Evolutionary conservation across 1,284 basidiomycete species (phyloP), one percentile per base, ranked within the genome.

Genomic region (Mycena citricolor): DNA sequence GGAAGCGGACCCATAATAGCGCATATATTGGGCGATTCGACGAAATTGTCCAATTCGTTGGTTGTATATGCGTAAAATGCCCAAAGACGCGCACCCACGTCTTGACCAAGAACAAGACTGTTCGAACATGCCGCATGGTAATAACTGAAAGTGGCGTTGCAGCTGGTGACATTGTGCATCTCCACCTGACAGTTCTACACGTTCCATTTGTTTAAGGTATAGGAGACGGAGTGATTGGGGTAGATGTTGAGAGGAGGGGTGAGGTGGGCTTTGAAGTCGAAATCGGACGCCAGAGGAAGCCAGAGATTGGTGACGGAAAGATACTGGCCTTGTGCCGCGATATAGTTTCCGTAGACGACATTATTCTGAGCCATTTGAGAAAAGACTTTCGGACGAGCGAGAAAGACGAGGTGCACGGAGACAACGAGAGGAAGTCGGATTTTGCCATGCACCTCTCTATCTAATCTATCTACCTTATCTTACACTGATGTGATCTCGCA

Each of bases 191-290:
- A 26, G 19, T 44, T 44, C 8, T 39, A 21, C 4, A 13, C 14
- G 14, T 44, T 44, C n/a, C 4, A 32, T 38, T n/a, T 38, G 21
- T 14, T 14, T 13, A 8, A 44, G 36, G 13, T 44, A 23, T 14
- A 38, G 13, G n/a, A n/a, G n/a, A n/a, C n/a, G n/a, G n/a, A n/a
- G n/a, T n/a, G n/a, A n/a, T n/a, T n/a, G 3, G 35, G n/a, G 8
- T 20, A 5, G 16, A 33, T 23, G 28, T 44, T 33, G 4, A 22
- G 29, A 1, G 35, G 42, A 11, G 25, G 21, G 8, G 5, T 23
- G 26, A 39, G 34, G 29, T 44, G 25, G 7, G 37, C 38, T 3
- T 28, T 26, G 25, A 40, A 35, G 19, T 46, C 44, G 32, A 46
- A 46, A 25, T 33, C 24, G 20, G 29, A 21, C 14, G 43, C 36